A percentile compares a stretch with the other conserved stretches of the same genome.
Conservation (phyloP, 352 stramenopile species). For the Saprolegnia diclina region DNA sequence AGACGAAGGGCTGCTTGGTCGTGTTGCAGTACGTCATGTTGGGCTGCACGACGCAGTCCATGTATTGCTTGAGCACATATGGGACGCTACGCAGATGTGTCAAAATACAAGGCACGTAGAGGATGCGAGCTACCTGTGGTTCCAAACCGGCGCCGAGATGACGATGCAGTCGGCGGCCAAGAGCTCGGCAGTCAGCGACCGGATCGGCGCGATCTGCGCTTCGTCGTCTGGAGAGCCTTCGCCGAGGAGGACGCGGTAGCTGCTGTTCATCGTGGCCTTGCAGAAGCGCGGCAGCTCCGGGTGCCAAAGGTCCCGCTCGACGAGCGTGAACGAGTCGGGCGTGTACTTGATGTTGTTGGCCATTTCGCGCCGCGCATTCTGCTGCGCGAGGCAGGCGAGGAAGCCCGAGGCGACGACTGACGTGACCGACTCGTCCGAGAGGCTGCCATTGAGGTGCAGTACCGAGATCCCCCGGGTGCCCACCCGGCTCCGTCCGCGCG, state of each 20-base stretch:
- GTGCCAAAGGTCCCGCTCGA: conserved; percentile 67
- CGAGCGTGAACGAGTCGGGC: conserved; percentile 52
- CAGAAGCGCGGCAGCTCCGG: conserved; percentile 58
- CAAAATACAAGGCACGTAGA: neutral
- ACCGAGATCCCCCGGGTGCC: conserved; percentile 29
- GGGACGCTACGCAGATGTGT: conserved; percentile 43
- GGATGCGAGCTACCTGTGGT: conserved; percentile 28
- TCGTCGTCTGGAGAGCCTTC: conserved; percentile 49
- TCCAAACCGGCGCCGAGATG: conserved; percentile 71
- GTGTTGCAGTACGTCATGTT: conserved; percentile 64
- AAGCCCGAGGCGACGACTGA: conserved; percentile 59
- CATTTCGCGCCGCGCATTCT: conserved; percentile 47
- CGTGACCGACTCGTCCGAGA: conserved; percentile 65
- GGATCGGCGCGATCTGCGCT: conserved; percentile 51
- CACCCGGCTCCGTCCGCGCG: neutral
- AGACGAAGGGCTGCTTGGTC: conserved; percentile 57
- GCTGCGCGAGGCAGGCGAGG: conserved; percentile 61
- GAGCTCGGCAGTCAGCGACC: conserved; percentile 53
- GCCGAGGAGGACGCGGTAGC: conserved; percentile 48
- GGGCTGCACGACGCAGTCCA: conserved; percentile 70
- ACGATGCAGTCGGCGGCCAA: conserved; percentile 67
- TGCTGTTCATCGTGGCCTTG: conserved; percentile 57
- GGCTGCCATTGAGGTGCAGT: conserved; percentile 71
- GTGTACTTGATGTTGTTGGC: conserved; percentile 26
- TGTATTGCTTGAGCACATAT: conserved; percentile 80